Evolutionary conservation across 345 rosid species (phyloP).

Genomic region (Syzygium grande): DNA sequence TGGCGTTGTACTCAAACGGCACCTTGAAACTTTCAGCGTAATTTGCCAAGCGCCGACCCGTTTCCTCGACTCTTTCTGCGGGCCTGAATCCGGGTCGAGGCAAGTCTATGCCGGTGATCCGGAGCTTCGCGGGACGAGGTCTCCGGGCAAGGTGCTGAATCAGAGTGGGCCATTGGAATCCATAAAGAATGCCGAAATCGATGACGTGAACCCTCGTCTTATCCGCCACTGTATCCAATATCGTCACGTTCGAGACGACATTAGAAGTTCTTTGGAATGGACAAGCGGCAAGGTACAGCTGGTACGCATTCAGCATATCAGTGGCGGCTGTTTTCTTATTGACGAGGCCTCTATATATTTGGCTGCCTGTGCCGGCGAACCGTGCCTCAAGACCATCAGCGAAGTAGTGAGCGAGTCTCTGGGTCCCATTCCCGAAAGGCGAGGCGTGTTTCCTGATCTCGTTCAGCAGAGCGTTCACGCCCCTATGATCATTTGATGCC

Average conservation of each 20-base stretch:
- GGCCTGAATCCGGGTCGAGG: not conserved
- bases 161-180: not conserved
- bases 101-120: not conserved
- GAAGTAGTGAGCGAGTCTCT: conserved; percentile 20
- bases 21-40: not conserved
- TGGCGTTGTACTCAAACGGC: not conserved
- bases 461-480: conserved; percentile 9
- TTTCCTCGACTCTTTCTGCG: not conserved
- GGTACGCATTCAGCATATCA: conserved; percentile 1
- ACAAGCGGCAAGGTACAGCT: conserved; percentile 3
- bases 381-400: conserved; percentile 22
- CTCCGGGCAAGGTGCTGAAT: not conserved
- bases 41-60: not conserved
- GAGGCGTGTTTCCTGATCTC: conserved; percentile 20
- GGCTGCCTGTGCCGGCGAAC: conserved; percentile 15
- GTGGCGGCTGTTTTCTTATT: not conserved
- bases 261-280: not conserved
- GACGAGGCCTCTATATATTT: conserved; percentile 6
- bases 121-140: not conserved
- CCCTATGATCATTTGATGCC: conserved; percentile 10
- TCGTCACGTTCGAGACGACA: not conserved
- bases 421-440: conserved; percentile 18
- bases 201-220: not conserved
- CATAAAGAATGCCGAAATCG: not conserved
- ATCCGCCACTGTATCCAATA: not conserved